Base-by-base conservation (phyloP, 2,329 filamentous ascomycete species). In the Neofusicoccum umdonicola region DNA sequence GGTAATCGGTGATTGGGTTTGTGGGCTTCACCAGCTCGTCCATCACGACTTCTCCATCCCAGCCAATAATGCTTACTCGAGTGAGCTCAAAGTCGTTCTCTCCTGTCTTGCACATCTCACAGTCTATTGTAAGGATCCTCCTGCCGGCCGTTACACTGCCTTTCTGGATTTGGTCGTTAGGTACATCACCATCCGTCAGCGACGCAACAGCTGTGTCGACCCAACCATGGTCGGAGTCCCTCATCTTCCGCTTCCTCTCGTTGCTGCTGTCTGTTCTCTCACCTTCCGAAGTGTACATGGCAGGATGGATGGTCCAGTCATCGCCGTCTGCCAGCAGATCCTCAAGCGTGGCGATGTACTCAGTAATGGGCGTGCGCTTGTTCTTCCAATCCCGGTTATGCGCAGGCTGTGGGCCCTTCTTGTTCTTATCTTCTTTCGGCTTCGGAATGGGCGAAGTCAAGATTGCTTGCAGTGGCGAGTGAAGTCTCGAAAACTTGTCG, bases 31-130 rank as follows among this genome's bases (percentile, higher is more conserved):
- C 95, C 12, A 98, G 85, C 78, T 96, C 91, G 75, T 99, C 95
- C 60, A 98, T 79, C 15, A 97, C 83, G 9, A 91, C 85, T 39
- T 87, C 86, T 56, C 93, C 93, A 69, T 93, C 87, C 94, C 95
- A 99, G 66, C 88, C 82, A 7, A 99, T 82, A 44, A 98, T 77
- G 74, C 93, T 97, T 74, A 98, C 90, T 64, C 95, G 88, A 1
- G 95, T 96, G 48, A 99, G 87, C 41, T 93, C 92, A 68, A 90
- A 92, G 68, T 91, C 86, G 54, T 88, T 88, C 66, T 90, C 87
- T 66, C 89, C 90, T 2, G 93, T 96, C 79, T 92, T 88, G 75
- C 93, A 97, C 95, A 99, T 99, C 78, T 99, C 95, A 78, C 95
- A 99, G 75, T 99, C 95, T 63, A 99, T 82, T 1, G 92, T 90